A percentile compares a stretch with the other conserved stretches of the same genome.
Evolutionary conservation across 768 basidiomycete species (phyloP).

Genomic region (Pleurotus pulmonarius): DNA sequence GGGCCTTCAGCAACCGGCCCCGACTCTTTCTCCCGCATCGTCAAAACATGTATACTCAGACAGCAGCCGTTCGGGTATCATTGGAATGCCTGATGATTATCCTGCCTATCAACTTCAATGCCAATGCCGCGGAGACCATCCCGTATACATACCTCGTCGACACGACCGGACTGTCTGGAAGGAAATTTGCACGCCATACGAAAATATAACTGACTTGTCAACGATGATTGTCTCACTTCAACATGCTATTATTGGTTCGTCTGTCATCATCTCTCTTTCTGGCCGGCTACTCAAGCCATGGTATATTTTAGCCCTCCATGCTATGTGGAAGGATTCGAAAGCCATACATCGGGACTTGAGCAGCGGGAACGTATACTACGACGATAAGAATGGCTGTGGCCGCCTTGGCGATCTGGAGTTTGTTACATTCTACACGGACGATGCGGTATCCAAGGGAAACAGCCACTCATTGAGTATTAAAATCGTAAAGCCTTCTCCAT

Average conservation of each 20-base stretch:
- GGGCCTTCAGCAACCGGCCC: not conserved
- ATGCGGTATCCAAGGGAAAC: not conserved
- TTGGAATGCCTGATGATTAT: too few relatives aligned
- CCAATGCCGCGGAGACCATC: not conserved
- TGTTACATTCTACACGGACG: not conserved
- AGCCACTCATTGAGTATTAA: not conserved
- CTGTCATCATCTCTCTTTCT: not conserved
- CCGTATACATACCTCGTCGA: not conserved
- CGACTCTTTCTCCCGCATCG: too few relatives aligned
- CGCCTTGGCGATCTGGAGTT: not conserved
- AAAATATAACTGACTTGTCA: not conserved
- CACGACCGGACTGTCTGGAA: not conserved
- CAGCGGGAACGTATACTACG: not conserved
- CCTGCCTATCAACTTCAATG: too few relatives aligned
- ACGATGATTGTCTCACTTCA: not conserved
- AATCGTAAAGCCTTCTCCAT: not conserved
- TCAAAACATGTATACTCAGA: too few relatives aligned
- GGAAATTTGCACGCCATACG: not conserved
- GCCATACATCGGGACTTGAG: conserved; percentile 1
- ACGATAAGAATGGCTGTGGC: not conserved
- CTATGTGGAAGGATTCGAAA: not conserved
- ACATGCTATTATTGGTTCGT: not conserved
- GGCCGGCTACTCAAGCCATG: too few relatives aligned
- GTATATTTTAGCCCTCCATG: not conserved
- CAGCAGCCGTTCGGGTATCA: not conserved